Evolutionary conservation across 805 yeast genomes (phyloP), one percentile per base, ranked within the genome.

Genomic region (Kurtzmaniella cleridarum): DNA sequence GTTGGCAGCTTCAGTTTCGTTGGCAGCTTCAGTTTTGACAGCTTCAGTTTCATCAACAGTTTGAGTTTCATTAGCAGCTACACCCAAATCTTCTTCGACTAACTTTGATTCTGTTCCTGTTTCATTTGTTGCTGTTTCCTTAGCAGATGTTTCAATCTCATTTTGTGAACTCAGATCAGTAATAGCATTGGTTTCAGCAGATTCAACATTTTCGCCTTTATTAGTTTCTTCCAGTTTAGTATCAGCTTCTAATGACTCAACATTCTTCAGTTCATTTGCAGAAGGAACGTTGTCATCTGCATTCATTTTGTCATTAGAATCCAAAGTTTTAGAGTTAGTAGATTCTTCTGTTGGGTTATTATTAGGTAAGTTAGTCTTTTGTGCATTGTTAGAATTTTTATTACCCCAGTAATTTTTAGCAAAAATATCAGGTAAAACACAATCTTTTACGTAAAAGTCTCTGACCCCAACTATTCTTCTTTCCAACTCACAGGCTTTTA

Each of bases 391-490:
- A 5, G 35, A 27, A 13, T 34, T 30, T 6, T 15, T 16, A 39
- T 42, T 53, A 29, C 45, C 40, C 74, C 74, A 68, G 50, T 61
- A 68, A 47, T 68, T 61, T 49, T 57, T 63, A 12, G 71, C 67
- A 32, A 64, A 54, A 5, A 68, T 62, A 43, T 66, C 72, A 2
- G 72, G 73, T 45, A 68, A 64, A 3, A 60, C 69, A 46, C 73
- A 66, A 40, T 68, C 74, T 57, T 80, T 83, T 27, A 84, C 66
- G 54, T 86, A 86, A 50, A 84, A 87, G 48, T 87, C 88, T 53
- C 95, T 75, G 12, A 93, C 98, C 20, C 98, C 96, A 32, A 90
- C 95, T 40, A 93, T 81, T 53, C 96, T 68, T 50, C 93, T 78
- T 54, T 90, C 97, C 32, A 73, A 60, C 51, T 86, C 95, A 66